Conservation (phyloP, 805 yeast genomes). For the Yamadazyma tumulicola region DNA sequence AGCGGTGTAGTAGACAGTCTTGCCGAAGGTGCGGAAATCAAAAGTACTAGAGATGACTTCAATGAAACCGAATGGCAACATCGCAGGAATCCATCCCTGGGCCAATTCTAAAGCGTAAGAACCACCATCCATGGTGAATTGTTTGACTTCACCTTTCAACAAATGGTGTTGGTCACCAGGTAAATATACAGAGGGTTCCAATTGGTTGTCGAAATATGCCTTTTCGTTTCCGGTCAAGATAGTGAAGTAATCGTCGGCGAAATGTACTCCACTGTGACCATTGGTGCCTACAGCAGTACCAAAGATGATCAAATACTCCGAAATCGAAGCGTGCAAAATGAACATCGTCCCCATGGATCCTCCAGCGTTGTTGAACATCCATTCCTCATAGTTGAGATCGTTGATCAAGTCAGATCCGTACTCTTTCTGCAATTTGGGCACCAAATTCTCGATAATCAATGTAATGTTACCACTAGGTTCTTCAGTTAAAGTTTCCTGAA, state of each 20-base stretch:
- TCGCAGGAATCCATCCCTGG: conserved; percentile 97
- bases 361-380: conserved; percentile 98
- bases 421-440: conserved; percentile 50
- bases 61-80: conserved; percentile 93
- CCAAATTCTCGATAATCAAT: conserved; percentile 59
- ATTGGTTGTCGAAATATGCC: conserved; percentile 66
- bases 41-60: conserved; percentile 78
- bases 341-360: conserved; percentile 98
- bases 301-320: conserved; percentile 89
- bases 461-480: conserved; percentile 60
- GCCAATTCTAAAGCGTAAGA: conserved; percentile 92
- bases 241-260: conserved; percentile 96
- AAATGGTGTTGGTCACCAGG: conserved; percentile 91
- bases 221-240: conserved; percentile 76
- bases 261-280: conserved; percentile 94
- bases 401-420: conserved; percentile 73
- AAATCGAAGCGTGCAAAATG: conserved; percentile 88
- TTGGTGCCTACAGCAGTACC: conserved; percentile 94
- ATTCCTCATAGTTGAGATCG: conserved; percentile 69
- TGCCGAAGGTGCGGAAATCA: conserved; percentile 64
- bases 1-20: conserved; percentile 74
- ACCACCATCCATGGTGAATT: conserved; percentile 80
- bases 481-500: conserved; percentile 48
- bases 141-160: conserved; percentile 69
- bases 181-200: conserved; percentile 62